Percentiles rank a stretch among this genome's conserved stretches.
Evolutionary conservation across 2,329 filamentous ascomycete species (phyloP).

Genomic region (Aspergillus melleus): DNA sequence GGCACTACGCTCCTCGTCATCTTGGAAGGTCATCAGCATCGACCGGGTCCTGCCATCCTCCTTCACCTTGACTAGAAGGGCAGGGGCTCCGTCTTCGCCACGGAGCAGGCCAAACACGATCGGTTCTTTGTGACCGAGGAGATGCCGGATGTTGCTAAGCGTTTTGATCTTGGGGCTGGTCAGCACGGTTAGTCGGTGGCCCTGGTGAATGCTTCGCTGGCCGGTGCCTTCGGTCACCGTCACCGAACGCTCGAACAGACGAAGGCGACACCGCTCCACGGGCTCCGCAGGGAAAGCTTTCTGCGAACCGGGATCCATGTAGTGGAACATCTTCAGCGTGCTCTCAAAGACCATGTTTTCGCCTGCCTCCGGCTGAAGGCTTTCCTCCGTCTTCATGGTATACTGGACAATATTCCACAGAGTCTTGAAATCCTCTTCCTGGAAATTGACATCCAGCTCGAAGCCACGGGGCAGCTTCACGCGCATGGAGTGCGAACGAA

Average conservation of each 20-base stretch:
- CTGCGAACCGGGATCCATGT: conserved; percentile 72
- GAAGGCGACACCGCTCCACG: conserved; percentile 68
- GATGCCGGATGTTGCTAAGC: conserved; percentile 72
- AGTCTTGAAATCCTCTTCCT: conserved; percentile 73
- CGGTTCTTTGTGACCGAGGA: conserved; percentile 64
- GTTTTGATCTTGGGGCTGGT: conserved; percentile 77
- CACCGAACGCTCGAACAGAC: conserved; percentile 70
- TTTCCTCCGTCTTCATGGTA: conserved; percentile 71
- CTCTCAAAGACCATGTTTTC: conserved; percentile 70
- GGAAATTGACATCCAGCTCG: conserved; percentile 67
- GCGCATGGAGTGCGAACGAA: conserved; percentile 64
- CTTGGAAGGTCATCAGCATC: conserved; percentile 75
- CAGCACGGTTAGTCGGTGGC: conserved; percentile 75
- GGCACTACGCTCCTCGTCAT: conserved; percentile 67
- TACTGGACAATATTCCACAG: conserved; percentile 86
- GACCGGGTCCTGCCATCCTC: conserved; percentile 66
- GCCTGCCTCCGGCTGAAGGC: conserved; percentile 66
- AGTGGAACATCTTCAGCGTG: conserved; percentile 73
- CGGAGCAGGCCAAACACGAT: conserved; percentile 77
- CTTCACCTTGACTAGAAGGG: conserved; percentile 69
- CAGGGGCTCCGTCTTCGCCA: conserved; percentile 68
- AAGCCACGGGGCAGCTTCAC: conserved; percentile 75
- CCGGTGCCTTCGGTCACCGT: conserved; percentile 72
- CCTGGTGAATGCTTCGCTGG: conserved; percentile 70
- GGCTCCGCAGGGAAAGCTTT: conserved; percentile 74